Percentiles rank a stretch among this genome's conserved stretches.
Evolutionary conservation across 108 stramenopile species (phyloP).

Genomic region (Nitzschia inconspicua): DNA sequence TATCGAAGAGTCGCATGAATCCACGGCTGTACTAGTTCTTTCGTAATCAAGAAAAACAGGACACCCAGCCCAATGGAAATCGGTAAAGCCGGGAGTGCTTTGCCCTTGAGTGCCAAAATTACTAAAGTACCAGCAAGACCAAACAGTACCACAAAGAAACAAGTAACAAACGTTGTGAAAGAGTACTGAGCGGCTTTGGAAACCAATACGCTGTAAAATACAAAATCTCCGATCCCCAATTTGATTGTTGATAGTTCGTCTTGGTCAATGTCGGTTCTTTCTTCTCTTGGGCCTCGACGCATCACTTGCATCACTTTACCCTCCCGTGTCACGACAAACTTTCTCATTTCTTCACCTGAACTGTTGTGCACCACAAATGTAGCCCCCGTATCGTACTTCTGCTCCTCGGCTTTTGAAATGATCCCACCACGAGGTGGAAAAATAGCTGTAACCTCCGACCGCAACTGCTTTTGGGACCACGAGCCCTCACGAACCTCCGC

Average conservation of each 20-base stretch:
- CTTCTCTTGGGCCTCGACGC: slow-evolving; percentile 24
- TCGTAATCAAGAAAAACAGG: slow-evolving; percentile 67
- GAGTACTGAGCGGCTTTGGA: slow-evolving; percentile 88
- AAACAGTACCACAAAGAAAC: slow-evolving; percentile 77
- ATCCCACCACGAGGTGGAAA: slow-evolving; percentile 64
- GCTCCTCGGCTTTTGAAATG: slow-evolving; percentile 35
- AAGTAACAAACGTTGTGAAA: slow-evolving; percentile 88
- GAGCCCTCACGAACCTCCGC: slow-evolving; percentile 11
- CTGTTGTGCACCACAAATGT: slow-evolving; percentile 53
- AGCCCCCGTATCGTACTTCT: slow-evolving; percentile 7
- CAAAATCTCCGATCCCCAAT: slow-evolving; percentile 83
- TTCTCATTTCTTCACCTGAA: slow-evolving; percentile 48
- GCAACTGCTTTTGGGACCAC: slow-evolving; percentile 40
- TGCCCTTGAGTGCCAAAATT: slow-evolving; percentile 77
- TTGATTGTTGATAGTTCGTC: slow-evolving; percentile 22
- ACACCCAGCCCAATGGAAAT: slow-evolving; percentile 88
- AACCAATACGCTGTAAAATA: slow-evolving; percentile 94
- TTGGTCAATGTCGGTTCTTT: background rate
- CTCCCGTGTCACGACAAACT: slow-evolving; percentile 52
- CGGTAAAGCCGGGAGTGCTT: slow-evolving; percentile 92
- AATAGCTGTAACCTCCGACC: slow-evolving; percentile 42
- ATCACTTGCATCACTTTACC: slow-evolving; percentile 35
- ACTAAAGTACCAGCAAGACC: slow-evolving; percentile 88
- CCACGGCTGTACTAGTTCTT: slow-evolving; percentile 68
- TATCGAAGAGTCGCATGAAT: slow-evolving; percentile 34